Conservation (phyloP, 305 asterid species). For the Plantago lanceolata region DNA sequence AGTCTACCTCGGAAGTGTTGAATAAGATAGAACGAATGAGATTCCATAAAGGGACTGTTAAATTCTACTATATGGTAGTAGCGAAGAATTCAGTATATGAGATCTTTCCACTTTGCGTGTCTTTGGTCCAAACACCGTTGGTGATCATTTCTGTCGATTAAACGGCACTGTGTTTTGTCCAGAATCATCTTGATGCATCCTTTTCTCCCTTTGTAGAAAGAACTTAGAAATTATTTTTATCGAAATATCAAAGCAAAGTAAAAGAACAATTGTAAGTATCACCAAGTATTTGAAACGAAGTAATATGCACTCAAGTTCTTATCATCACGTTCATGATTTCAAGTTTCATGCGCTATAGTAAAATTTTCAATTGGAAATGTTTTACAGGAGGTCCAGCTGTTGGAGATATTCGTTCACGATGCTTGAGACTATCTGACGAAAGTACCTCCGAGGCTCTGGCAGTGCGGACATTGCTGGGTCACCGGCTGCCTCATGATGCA, state of each 20-base stretch:
- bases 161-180: neutral
- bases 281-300: neutral
- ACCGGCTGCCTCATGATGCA: slow-evolving; percentile 84
- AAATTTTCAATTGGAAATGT: slow-evolving; percentile 17
- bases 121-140: neutral
- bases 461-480: slow-evolving; percentile 79
- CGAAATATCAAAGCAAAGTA: neutral
- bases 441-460: slow-evolving; percentile 90
- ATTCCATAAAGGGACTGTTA: neutral
- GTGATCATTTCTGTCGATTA: neutral
- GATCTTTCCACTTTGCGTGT: neutral
- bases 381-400: slow-evolving; percentile 96
- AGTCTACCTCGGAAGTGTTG: slow-evolving; percentile 4
- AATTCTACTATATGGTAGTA: slow-evolving; percentile 9
- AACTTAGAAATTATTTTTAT: neutral
- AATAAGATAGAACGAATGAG: slow-evolving; percentile 8
- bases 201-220: neutral
- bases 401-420: slow-evolving; percentile 96
- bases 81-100: slow-evolving; percentile 4
- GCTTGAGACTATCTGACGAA: slow-evolving; percentile 84
- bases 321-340: slow-evolving; percentile 2
- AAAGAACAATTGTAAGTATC: neutral
- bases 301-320: neutral
- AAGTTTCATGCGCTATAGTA: slow-evolving; percentile 3
- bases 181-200: neutral